Evolutionary conservation across 2,329 filamentous ascomycete genomes (phyloP).

Genomic region (Penicillium vulpinum): DNA sequence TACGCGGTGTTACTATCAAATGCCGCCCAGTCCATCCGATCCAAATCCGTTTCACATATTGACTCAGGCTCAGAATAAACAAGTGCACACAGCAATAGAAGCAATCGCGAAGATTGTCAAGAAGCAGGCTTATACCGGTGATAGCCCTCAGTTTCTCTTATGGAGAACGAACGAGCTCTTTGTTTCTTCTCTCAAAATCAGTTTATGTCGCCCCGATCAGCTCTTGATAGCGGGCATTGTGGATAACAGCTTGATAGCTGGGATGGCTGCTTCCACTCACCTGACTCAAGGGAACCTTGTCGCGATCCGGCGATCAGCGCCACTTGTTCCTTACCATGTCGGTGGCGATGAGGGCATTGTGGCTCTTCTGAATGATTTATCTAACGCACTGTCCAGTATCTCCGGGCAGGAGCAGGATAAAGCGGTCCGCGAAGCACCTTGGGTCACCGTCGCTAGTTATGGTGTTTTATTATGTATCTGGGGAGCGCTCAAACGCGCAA

Average conservation of each 20-base stretch:
- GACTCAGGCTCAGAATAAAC: slow-evolving; percentile 35
- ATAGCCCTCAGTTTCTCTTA: slow-evolving; percentile 20
- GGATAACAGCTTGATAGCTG: slow-evolving; percentile 33
- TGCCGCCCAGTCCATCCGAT: slow-evolving; percentile 33
- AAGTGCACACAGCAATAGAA: slow-evolving; percentile 27
- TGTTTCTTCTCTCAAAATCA: slow-evolving; percentile 28
- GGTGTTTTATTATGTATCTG: slow-evolving; percentile 34
- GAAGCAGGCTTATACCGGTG: slow-evolving; percentile 5
- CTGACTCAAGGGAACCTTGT: slow-evolving; percentile 29
- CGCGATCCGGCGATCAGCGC: slow-evolving; percentile 28
- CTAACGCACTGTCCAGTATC: slow-evolving; percentile 12
- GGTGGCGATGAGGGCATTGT: slow-evolving; percentile 31
- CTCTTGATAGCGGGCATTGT: slow-evolving; percentile 39
- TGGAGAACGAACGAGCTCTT: slow-evolving; percentile 32
- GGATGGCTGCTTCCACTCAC: slow-evolving; percentile 35
- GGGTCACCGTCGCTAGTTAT: slow-evolving; percentile 32
- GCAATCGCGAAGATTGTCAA: slow-evolving; percentile 22
- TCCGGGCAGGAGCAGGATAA: slow-evolving; percentile 14
- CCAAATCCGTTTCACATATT: slow-evolving; percentile 37
- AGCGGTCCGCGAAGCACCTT: slow-evolving; percentile 30
- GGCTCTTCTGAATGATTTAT: slow-evolving; percentile 30
- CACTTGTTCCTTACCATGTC: slow-evolving; percentile 22
- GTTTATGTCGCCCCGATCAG: slow-evolving; percentile 36
- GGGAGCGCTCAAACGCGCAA: slow-evolving; percentile 30
- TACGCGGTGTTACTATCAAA: slow-evolving; percentile 38